Base-by-base conservation (phyloP, 2,329 filamentous ascomycete genomes). In the Dactylonectria estremocensis region DNA sequence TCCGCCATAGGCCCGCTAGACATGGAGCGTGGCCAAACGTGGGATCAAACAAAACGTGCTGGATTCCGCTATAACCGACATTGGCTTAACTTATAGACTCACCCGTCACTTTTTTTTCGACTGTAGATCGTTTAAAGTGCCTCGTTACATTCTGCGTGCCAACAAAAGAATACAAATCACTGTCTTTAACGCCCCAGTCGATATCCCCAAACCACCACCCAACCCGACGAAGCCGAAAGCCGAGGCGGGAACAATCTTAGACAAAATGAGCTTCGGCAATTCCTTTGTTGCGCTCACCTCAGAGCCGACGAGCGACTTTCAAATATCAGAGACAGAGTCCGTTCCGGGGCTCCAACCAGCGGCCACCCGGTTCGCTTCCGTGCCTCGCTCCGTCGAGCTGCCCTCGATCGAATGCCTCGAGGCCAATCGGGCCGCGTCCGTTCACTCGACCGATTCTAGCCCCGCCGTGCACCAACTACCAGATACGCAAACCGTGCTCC, bases 401-500 rank as follows among this genome's bases (percentile, higher is more conserved):
- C 54, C 55, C 8, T 37, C 50, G 35, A 22, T 53, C 50, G 16
- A 61, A 13, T 33, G 43, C 31, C 35, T 50, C 14, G 31, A 56
- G 1, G 46, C 64, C 1, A 3, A n/a, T 24, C 33, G 55, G 7
- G 62, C 56, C 28, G 64, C 24, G 28, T 35, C 66, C 40, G 16
- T 46, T 11, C 70, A 70, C 63, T 49, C 66, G 33, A 54, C 43
- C 49, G 58, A 68, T 8, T 55, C 67, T 43, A 31, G 13, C 14
- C 5, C 49, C 14, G 14, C 54, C 18, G 5, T 37, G 18, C 33
- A 61, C 20, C 33, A 61, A 43, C 45, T 75, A 64, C 74, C 73
- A 1, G 20, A 71, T 3, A 76, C 76, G 4, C 88, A 89, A 66
- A 81, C 81, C 7, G 86, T 84, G 0, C 74, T 90, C 6, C 73